Base-by-base conservation (phyloP, 1,284 basidiomycete species). In the Ganoderma meredithae region DNA sequence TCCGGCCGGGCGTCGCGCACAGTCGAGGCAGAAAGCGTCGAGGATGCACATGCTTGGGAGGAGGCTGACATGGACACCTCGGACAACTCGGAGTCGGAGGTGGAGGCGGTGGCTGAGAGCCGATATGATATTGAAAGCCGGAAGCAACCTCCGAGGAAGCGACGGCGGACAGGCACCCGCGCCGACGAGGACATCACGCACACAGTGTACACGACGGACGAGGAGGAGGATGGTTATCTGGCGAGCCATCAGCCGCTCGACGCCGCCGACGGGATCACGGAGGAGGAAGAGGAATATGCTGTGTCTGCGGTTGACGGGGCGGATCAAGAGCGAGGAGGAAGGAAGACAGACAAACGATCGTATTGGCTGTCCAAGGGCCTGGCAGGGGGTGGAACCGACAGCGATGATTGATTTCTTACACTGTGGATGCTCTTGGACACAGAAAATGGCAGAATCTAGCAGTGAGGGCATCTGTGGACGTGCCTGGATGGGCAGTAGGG, bases 81-180 rank as follows among this genome's bases (percentile, higher is more conserved):
- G 47, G 62, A 73, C 59, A 63, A 69, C 33, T 69, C 67, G n/a
- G 71, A 64, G 25, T 69, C 67, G 19, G 71, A 64, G 27, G 71
- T 73, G 31, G 79, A 77, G 12, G 78, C 79, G 9, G 83, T 83
- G 53, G 85, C 86, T 49, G 83, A 83, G 53, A 88, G 87, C 60
- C 81, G 88, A 41, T 90, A 90, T 76, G 81, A 77, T 59, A 88
- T 89, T 62, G 81, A 82, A 61, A 76, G 77, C 59, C 72, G 75
- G 52, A 68, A 67, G 31, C 79, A 81, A 63, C 85, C 84, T 33
- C 81, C 84, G 17, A 81, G 79, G 72, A 89, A 88, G 75, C 83
- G 86, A 22, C 81, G 82, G 62, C 81, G 79, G 69, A 81, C 77
- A 9, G 67, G 67, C 39, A 67, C 66, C 8, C 84, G 81, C 27